Base-by-base conservation (phyloP, 306 rosid species). In the Hippophae gyantsensis region DNA sequence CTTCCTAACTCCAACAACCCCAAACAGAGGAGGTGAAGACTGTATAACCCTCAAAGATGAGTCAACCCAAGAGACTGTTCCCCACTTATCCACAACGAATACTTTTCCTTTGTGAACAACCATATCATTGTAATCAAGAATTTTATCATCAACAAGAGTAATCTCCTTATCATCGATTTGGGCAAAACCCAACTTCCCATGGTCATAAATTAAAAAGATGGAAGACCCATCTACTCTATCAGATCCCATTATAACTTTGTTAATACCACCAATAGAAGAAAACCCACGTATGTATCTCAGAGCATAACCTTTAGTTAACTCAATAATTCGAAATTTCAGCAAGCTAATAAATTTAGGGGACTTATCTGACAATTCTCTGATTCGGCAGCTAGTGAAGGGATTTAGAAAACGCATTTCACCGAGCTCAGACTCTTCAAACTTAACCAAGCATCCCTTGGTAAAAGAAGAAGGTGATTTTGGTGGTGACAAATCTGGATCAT, bases 71-170 rank as follows among this genome's bases (percentile, higher is more conserved):
- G 75, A 85, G 45, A 87, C 70, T 0, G 82, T 71, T 1, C 96
- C 97, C 87, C 78, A 77, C 38, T 59, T 68, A 56, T 87, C 89
- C 9, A 86, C 82, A 8, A 80, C 90, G 55, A 81, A 87, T 13
- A 78, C 57, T 43, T 85, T 85, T 5, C 77, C 81, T 56, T 73
- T 77, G 13, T 58, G 75, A 43, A 81, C 68, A 43, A 78, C 73
- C 10, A 90, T 62, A 72, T 87, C 97, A 64, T 84, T 83, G 42
- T 70, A 83, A 72, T 74, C 70, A 44, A 50, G 61, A 42, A 64
- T 75, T n/a, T 54, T 66, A 43, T 76, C 71, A 65, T 74, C 76
- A 46, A 90, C 62, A 5, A 65, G 71, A 0, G 62, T 78, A 64
- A 86, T 68, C 6, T 60, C 69, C 11, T 75, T 42, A 13, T 73